A percentile compares a stretch with the other conserved stretches of the same genome.
phyloP scores from a whole-genome alignment of 352 stramenopile genomes.

The Peronosclerospora sorghi region DNA sequence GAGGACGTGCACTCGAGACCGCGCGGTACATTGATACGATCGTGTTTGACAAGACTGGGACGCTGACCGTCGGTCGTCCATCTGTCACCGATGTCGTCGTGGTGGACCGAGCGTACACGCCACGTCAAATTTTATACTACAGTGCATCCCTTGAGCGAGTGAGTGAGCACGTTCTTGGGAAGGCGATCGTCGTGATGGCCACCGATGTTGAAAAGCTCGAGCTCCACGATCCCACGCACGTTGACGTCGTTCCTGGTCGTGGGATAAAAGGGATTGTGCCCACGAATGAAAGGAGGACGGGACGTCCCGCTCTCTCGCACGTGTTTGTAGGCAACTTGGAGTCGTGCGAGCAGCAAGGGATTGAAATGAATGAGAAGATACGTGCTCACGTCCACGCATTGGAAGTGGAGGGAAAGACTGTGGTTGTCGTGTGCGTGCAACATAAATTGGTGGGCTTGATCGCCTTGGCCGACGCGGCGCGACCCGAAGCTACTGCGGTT shows the following conservation, averaged over 20 bases:
- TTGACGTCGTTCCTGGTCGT: constrained; percentile 65
- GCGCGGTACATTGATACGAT: constrained; percentile 77
- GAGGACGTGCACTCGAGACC: constrained; percentile 67
- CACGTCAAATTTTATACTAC: constrained; percentile 70
- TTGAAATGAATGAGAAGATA: constrained; percentile 48
- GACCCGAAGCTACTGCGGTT: constrained; percentile 60
- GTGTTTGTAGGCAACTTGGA: constrained; percentile 74
- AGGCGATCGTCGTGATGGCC: constrained; percentile 71
- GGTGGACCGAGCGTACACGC: constrained; percentile 44
- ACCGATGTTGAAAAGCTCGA: constrained; percentile 66
- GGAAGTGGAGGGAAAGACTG: constrained; percentile 78
- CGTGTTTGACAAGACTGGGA: constrained; percentile 92
- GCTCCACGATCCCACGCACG: constrained; percentile 58
- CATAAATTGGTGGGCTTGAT: constrained; percentile 63
- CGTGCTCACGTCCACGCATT: constrained; percentile 69
- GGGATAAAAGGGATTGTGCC: constrained; percentile 78
- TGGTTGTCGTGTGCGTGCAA: constrained; percentile 70
- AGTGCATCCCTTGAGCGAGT: constrained; percentile 68
- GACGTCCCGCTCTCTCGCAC: no score
- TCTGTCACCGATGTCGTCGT: constrained; percentile 72
- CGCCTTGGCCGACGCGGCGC: constrained; percentile 61
- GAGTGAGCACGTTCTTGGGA: constrained; percentile 78
- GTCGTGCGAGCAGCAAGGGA: constrained; percentile 71
- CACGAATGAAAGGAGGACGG: no score
- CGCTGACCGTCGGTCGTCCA: constrained; percentile 78